Percentiles rank a stretch among this genome's conserved stretches.
phyloP scores from a whole-genome alignment of 331 rosid genomes.

The Pyracantha coccinea region DNA sequence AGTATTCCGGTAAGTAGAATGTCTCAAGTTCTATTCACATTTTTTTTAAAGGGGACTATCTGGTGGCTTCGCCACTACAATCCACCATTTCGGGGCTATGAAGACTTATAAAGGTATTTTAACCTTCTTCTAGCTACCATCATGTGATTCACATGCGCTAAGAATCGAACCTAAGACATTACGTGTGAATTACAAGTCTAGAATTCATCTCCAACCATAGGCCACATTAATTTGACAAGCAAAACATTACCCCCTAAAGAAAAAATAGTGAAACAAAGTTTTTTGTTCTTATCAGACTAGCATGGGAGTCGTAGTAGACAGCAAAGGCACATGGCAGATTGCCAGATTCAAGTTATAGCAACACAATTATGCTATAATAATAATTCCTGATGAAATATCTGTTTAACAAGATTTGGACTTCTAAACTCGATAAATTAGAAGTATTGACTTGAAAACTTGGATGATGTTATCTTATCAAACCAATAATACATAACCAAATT shows the following conservation, averaged over 20 bases:
- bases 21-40: too few species aligned
- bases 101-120: too few species aligned
- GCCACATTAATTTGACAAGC: neutral
- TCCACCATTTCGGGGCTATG: too few species aligned
- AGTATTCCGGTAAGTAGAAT: too few species aligned
- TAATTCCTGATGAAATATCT: neutral
- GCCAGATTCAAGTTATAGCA: neutral
- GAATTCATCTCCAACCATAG: too few species aligned
- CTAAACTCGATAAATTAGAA: neutral
- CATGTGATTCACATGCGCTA: too few species aligned
- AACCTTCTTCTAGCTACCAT: too few species aligned
- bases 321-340: neutral
- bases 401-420: neutral
- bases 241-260: neutral
- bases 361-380: neutral
- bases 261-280: neutral
- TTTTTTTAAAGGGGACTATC: too few species aligned
- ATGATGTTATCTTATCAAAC: neutral
- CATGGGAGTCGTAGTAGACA: neutral
- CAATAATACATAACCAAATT: neutral
- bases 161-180: too few species aligned
- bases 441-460: neutral
- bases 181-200: too few species aligned
- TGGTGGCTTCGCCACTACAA: too few species aligned
- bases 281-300: neutral